Evolutionary conservation across 495 filamentous ascomycete genomes (phyloP).

Genomic region (Beverwykella pulmonaria): DNA sequence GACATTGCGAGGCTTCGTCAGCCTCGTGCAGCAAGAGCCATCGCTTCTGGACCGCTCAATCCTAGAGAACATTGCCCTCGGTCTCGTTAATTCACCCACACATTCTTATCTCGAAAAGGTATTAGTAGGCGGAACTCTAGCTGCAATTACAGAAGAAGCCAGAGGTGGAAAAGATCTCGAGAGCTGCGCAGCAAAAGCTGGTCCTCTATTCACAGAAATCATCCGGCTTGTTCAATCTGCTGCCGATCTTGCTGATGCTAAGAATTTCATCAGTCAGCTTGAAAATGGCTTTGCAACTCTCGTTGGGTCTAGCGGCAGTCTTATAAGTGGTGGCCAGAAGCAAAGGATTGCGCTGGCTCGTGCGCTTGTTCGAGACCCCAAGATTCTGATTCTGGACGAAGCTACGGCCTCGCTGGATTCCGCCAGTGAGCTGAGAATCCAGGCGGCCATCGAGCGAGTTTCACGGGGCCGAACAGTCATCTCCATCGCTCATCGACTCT

Average conservation of each 20-base stretch:
- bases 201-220: constrained; percentile 47
- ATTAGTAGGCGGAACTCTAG: constrained; percentile 43
- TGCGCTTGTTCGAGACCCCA: constrained; percentile 68
- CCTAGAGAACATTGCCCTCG: constrained; percentile 71
- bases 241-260: constrained; percentile 48
- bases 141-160: constrained; percentile 44
- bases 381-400: constrained; percentile 81
- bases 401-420: constrained; percentile 89
- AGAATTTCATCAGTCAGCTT: constrained; percentile 37
- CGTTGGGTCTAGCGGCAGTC: constrained; percentile 44
- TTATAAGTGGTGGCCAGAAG: constrained; percentile 49
- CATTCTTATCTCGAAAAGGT: constrained; percentile 50
- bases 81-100: constrained; percentile 59
- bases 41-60: constrained; percentile 84
- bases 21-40: constrained; percentile 83
- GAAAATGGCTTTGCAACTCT: constrained; percentile 46
- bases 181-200: constrained; percentile 42
- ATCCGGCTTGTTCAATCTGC: constrained; percentile 48
- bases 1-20: constrained; percentile 69
- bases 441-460: constrained; percentile 35
- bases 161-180: constrained; percentile 47
- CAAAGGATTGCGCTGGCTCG: constrained; percentile 49
- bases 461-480: constrained; percentile 62
- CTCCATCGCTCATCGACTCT: constrained; percentile 86
- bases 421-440: constrained; percentile 76